Conservation (phyloP, 2,329 filamentous ascomycete species). For the Microdochium bolleyi region DNA sequence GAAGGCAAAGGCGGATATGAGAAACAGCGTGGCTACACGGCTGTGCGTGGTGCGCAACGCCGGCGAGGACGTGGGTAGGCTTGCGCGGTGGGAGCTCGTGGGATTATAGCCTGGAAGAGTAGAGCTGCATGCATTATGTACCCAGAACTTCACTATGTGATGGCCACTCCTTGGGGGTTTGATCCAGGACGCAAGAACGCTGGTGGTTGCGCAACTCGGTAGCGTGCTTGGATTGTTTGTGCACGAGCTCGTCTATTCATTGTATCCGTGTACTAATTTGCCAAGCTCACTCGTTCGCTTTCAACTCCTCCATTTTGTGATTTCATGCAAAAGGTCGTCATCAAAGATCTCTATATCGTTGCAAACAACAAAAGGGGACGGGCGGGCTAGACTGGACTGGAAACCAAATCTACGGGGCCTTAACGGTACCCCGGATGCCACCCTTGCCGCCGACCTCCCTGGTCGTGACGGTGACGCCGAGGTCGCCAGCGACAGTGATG, state of each 20-base stretch:
- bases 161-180: too few relatives aligned
- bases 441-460: slow-evolving; percentile 84
- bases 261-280: slow-evolving; percentile 2
- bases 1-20: background rate
- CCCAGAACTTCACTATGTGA: too few relatives aligned
- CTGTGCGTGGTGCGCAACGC: slow-evolving; percentile 77
- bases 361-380: background rate
- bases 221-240: too few relatives aligned
- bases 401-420: slow-evolving; percentile 10
- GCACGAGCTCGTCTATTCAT: slow-evolving; percentile 5
- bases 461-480: slow-evolving; percentile 71
- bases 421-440: slow-evolving; percentile 60
- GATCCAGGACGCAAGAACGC: too few relatives aligned
- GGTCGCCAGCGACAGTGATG: slow-evolving; percentile 75
- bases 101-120: background rate
- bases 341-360: background rate
- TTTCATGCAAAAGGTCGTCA: background rate
- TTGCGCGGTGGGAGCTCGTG: slow-evolving; percentile 70
- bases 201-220: too few relatives aligned
- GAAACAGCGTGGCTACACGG: slow-evolving; percentile 29
- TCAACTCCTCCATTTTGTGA: too few relatives aligned
- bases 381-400: background rate
- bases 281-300: background rate
- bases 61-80: slow-evolving; percentile 69
- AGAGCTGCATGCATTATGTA: too few relatives aligned